Evolutionary conservation across 306 rosid species (phyloP).

Genomic region (Benincasa hispida): DNA sequence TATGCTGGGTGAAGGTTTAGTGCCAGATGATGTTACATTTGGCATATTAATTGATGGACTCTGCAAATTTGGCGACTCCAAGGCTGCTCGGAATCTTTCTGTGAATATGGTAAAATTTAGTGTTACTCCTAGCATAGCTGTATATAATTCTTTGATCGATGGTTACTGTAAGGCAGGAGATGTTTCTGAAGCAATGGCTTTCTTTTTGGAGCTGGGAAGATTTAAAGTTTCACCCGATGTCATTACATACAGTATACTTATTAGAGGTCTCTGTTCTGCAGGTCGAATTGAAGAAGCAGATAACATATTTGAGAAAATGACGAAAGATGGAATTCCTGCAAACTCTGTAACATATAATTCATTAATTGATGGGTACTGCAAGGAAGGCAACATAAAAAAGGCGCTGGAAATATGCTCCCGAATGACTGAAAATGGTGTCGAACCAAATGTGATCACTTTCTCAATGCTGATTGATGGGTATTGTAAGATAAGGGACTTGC

Average conservation of each 20-base stretch:
- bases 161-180: constrained; percentile 38
- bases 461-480: constrained; percentile 49
- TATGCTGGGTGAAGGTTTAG: constrained; percentile 30
- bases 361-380: constrained; percentile 47
- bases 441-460: constrained; percentile 47
- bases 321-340: constrained; percentile 20
- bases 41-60: constrained; percentile 39
- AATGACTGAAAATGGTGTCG: constrained; percentile 43
- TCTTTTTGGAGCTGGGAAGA: constrained; percentile 37
- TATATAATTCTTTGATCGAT: constrained; percentile 48
- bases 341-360: constrained; percentile 48
- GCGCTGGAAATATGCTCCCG: constrained; percentile 51
- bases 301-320: constrained; percentile 32
- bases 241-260: constrained; percentile 46
- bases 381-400: constrained; percentile 41
- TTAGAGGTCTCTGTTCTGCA: constrained; percentile 30
- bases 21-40: constrained; percentile 44
- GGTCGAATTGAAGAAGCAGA: constrained; percentile 39
- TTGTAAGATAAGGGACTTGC: constrained; percentile 45
- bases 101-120: constrained; percentile 42
- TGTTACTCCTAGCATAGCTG: constrained; percentile 34
- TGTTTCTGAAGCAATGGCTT: constrained; percentile 33
- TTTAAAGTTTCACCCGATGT: constrained; percentile 28
- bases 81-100: constrained; percentile 29
- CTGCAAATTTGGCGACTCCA: constrained; percentile 35